Evolutionary conservation across 2,329 filamentous ascomycete species (phyloP), one percentile per base, ranked within the genome.

Genomic region (Aureobasidium uvarum): DNA sequence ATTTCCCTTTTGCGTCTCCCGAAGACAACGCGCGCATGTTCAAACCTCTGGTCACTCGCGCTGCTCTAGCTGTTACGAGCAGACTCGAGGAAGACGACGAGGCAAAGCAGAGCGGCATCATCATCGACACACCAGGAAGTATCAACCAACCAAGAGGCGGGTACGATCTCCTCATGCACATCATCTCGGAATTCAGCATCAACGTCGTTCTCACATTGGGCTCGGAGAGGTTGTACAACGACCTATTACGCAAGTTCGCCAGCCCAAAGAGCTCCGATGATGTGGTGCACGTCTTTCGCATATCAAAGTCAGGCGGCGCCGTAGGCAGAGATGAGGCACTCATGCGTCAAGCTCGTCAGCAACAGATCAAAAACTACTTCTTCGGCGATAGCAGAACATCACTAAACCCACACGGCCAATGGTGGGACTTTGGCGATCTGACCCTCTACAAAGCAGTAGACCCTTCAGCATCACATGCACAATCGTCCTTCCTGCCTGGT

Each of bases 291-390:
- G 85, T 98, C 2, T 81, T 98, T 56, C 87, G 88, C 66, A 82
- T 99, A 14, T 87, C 92, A 68, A 92, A 92, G 74, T 96, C 92
- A 0, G 90, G 91, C 41, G 95, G 95, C 28, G 92, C 91, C 43
- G 90, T 91, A 1, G 86, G 91, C 72, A 85, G 91, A 55, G 89
- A 92, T 68, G 85, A 88, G 43, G 74, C 79, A 0, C 96, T 91
- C 75, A 86, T 93, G 82, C 89, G 91, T 71, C 83, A 86, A 18
- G 79, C 86, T 5, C 85, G 90, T 51, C 90, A 96, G 72, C 85
- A 89, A 0, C 85, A 90, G 59, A 92, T 97, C 62, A 89, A 90
- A 70, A 89, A 93, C 71, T 99, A 99, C 77, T 99, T 99, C 80
- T 99, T 97, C 74, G 95, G 95, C 11, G 89, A 90, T 68, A 72